Conservation (phyloP, 768 basidiomycete genomes). For the Boletus sp. region DNA sequence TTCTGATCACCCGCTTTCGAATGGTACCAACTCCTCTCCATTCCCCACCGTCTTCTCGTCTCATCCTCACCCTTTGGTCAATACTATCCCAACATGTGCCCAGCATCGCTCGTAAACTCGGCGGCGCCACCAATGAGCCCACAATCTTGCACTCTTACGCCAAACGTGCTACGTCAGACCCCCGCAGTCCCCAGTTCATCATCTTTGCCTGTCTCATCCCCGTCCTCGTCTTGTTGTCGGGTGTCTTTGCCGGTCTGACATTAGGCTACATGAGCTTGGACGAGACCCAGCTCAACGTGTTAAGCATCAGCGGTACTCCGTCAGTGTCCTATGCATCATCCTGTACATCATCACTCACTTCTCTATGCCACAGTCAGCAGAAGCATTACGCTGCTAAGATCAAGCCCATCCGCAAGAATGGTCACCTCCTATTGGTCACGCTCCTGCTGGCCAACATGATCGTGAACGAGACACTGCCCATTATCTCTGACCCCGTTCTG, state of each 20-base stretch:
- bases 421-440: conserved; percentile 78
- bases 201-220: conserved; percentile 66
- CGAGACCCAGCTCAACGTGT: conserved; percentile 85
- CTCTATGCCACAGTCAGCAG: conserved; percentile 53
- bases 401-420: conserved; percentile 80
- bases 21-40: conserved; percentile 37
- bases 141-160: conserved; percentile 25
- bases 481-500: conserved; percentile 76
- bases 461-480: conserved; percentile 82
- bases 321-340: conserved; percentile 36
- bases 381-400: conserved; percentile 80
- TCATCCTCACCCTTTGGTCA: conserved; percentile 43
- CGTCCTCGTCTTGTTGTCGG: conserved; percentile 75
- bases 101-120: conserved; percentile 31
- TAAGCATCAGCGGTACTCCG: conserved; percentile 83
- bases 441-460: conserved; percentile 89
- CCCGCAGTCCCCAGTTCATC: conserved; percentile 32
- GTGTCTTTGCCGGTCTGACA: conserved; percentile 88
- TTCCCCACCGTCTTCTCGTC: conserved; percentile 40
- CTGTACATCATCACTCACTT: not conserved
- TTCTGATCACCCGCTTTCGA: conserved; percentile 23
- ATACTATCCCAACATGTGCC: conserved; percentile 45
- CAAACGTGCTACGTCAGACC: conserved; percentile 28
- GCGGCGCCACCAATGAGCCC: conserved; percentile 4
- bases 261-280: conserved; percentile 92